phyloP scores from a whole-genome alignment of 805 yeast genomes.

The Ogataea ramenticola region DNA sequence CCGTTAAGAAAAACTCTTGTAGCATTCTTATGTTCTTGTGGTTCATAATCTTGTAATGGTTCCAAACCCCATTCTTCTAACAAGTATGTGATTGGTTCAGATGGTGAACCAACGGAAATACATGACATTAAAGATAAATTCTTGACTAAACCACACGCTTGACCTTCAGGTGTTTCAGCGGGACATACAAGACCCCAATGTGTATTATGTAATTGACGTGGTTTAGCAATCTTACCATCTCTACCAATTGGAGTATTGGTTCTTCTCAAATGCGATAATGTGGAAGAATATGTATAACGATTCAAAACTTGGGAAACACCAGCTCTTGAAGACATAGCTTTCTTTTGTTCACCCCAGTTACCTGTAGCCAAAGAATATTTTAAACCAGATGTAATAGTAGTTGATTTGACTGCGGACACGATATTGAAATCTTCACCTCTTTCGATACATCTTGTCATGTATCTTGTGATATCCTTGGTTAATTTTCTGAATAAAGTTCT shows the following conservation, averaged over 20 bases:
- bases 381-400: conserved; percentile 94
- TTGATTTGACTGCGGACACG: conserved; percentile 93
- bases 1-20: conserved; percentile 96
- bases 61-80: conserved; percentile 99
- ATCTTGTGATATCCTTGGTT: conserved; percentile 93
- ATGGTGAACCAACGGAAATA: conserved; percentile 96
- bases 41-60: conserved; percentile 91
- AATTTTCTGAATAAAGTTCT: conserved; percentile 89
- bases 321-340: conserved; percentile 97
- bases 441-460: conserved; percentile 98
- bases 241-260: conserved; percentile 99
- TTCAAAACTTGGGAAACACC: conserved; percentile 99
- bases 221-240: conserved; percentile 98
- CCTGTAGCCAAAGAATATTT: conserved; percentile 98
- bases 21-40: conserved; percentile 83
- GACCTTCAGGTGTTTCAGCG: conserved; percentile 99
- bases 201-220: conserved; percentile 97
- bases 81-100: conserved; percentile 87
- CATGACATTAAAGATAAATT: conserved; percentile 95
- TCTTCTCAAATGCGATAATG: conserved; percentile 96
- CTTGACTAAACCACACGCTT: conserved; percentile 98
- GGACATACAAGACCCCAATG: conserved; percentile 99
- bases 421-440: conserved; percentile 95
- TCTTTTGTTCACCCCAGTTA: conserved; percentile 99
- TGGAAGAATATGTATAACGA: conserved; percentile 97